These are phyloP conservation scores for Clonostachys chloroleuca DNA, from an alignment of 2,329 filamentous ascomycete genomes.

Conservation along the genomic window DNA sequence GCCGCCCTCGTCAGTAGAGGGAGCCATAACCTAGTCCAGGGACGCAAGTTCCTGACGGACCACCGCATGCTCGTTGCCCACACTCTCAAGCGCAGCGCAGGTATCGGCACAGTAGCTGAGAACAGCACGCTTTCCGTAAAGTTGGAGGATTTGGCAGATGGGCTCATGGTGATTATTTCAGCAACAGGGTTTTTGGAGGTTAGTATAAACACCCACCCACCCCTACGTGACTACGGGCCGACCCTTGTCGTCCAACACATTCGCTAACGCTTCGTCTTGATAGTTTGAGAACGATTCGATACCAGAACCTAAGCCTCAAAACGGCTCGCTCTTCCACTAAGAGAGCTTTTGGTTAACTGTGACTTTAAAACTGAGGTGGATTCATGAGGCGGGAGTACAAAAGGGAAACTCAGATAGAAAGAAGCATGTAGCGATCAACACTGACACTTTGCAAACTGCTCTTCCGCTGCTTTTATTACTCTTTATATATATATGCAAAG, in stretches of 20 bases:
- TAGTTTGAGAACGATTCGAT: slow-evolving; percentile 35
- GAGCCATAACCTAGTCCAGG: slow-evolving; percentile 76
- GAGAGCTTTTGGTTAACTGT: too few species aligned
- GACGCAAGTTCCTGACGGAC: slow-evolving; percentile 73
- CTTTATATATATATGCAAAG: too few species aligned
- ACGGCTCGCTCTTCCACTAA: slow-evolving; percentile 29
- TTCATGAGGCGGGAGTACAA: too few species aligned
- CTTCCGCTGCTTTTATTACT: too few species aligned
- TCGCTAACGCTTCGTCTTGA: neutral
- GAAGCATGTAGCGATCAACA: too few species aligned
- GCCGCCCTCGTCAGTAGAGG: slow-evolving; percentile 79
- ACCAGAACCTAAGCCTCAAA: slow-evolving; percentile 16
- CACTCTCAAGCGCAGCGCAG: slow-evolving; percentile 84
- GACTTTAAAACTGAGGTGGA: too few species aligned
- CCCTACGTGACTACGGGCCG: neutral
- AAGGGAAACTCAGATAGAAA: too few species aligned
- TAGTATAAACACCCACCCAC: slow-evolving; percentile 19
- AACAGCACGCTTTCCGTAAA: slow-evolving; percentile 47
- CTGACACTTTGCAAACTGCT: too few species aligned
- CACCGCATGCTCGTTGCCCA: slow-evolving; percentile 82
- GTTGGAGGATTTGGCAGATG: slow-evolving; percentile 75
- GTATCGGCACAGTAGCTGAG: slow-evolving; percentile 53
- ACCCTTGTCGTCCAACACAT: neutral
- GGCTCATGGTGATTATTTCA: slow-evolving; percentile 77
- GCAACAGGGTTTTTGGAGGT: slow-evolving; percentile 86